Conservation (phyloP, 768 basidiomycete species). For the Butyriboletus loyo region DNA sequence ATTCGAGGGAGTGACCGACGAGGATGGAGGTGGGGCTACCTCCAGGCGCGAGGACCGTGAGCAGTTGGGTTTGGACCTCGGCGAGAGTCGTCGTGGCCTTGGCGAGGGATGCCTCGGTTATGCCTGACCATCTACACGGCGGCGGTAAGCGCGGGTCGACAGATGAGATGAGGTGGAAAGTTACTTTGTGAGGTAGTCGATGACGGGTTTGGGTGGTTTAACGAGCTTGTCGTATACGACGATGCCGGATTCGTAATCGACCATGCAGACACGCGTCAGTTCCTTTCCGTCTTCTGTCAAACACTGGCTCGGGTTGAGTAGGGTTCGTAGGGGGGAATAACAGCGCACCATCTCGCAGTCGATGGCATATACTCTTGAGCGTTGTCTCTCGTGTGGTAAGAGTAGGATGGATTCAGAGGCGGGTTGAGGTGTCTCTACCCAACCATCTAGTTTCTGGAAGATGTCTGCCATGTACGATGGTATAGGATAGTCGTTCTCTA, state of each 20-base stretch:
- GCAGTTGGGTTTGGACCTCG: constrained; percentile 71
- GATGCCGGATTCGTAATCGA: constrained; percentile 69
- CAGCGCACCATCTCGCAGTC: constrained; percentile 93
- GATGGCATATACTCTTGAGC: constrained; percentile 68
- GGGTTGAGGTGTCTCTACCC: constrained; percentile 76
- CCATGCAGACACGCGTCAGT: constrained; percentile 78
- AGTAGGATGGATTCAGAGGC: constrained; percentile 30
- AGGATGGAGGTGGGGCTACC: constrained; percentile 66
- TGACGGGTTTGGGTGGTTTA: constrained; percentile 78
- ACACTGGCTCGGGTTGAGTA: constrained; percentile 50
- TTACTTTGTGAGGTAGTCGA: constrained; percentile 90
- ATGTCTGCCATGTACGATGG: constrained; percentile 81
- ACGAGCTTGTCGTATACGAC: constrained; percentile 89
- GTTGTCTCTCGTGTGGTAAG: constrained; percentile 29
- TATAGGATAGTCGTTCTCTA: constrained; percentile 90
- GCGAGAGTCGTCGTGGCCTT: constrained; percentile 74
- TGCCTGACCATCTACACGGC: constrained; percentile 78
- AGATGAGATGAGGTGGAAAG: constrained; percentile 5
- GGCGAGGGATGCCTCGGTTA: constrained; percentile 71
- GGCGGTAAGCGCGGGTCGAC: background rate
- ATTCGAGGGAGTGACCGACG: constrained; percentile 93
- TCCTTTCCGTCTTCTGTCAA: constrained; percentile 87
- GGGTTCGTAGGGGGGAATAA: background rate
- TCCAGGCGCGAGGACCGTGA: constrained; percentile 57
- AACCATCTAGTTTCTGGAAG: constrained; percentile 62